A percentile compares a stretch with the other conserved stretches of the same genome.
phyloP scores from a whole-genome alignment of 2,329 filamentous ascomycete species.

The Coleophoma eucalyptorum region DNA sequence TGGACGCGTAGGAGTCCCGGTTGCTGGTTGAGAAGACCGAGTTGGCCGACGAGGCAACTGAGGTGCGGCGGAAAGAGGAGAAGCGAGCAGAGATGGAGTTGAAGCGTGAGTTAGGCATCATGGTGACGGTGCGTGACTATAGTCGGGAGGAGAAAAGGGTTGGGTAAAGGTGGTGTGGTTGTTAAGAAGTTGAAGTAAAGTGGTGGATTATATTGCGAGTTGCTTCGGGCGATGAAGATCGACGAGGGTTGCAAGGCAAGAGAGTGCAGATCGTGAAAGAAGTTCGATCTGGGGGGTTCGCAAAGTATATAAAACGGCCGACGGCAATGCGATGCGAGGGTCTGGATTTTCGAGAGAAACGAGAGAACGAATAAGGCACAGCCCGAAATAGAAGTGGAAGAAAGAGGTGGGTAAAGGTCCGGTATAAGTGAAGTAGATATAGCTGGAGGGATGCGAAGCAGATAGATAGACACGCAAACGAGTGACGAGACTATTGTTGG shows the following conservation, averaged over 20 bases:
- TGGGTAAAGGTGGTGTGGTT: neutral
- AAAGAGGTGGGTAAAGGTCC: neutral
- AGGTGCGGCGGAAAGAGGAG: constrained; percentile 49
- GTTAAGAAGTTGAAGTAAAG: neutral
- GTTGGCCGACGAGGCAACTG: constrained; percentile 28
- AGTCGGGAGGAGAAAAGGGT: neutral
- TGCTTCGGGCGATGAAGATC: neutral
- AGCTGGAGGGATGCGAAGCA: neutral
- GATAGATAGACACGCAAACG: constrained; percentile 8
- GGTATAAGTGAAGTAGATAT: neutral
- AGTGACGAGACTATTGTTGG: constrained; percentile 21
- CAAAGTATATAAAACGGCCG: constrained; percentile 1
- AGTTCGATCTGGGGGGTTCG: neutral
- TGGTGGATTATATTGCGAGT: too few species aligned
- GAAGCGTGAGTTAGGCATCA: constrained; percentile 26
- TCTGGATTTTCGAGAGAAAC: too few species aligned
- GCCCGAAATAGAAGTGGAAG: too few species aligned
- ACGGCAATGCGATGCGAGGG: too few species aligned
- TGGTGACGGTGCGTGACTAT: constrained; percentile 5
- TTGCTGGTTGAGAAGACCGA: constrained; percentile 22
- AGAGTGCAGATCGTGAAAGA: constrained; percentile 2
- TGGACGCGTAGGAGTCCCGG: constrained; percentile 37
- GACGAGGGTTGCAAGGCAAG: neutral
- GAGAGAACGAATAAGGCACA: too few species aligned
- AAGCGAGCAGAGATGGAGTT: constrained; percentile 39